Conservation (phyloP, 169 alveolate genomes). For the Neospora caninum region DNA sequence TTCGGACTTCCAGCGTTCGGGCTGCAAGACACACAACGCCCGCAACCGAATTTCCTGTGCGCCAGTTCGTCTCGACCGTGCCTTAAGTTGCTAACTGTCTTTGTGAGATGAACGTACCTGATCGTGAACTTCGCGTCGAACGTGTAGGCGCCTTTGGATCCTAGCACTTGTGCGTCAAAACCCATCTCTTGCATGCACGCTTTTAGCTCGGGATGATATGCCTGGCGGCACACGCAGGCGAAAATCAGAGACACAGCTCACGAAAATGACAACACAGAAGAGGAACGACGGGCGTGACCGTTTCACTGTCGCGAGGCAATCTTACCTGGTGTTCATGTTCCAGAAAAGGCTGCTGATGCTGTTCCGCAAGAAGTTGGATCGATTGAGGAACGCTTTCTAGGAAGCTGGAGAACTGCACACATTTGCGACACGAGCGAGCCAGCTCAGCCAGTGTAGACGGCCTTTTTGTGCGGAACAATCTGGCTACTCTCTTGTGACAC, state of each 20-base stretch:
- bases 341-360: slow-evolving; percentile 49
- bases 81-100: too few species aligned
- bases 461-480: too few species aligned
- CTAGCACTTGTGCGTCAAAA: neutral
- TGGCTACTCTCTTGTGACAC: too few species aligned
- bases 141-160: slow-evolving; percentile 38
- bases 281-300: too few species aligned
- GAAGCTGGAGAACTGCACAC: slow-evolving; percentile 28
- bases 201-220: neutral
- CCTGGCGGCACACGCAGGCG: neutral
- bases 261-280: neutral
- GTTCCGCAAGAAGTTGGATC: slow-evolving; percentile 44
- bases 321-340: slow-evolving; percentile 39
- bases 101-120: neutral
- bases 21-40: neutral
- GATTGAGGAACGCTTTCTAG: slow-evolving; percentile 33
- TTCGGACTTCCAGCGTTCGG: neutral
- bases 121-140: neutral
- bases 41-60: too few species aligned
- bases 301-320: neutral
- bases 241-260: neutral
- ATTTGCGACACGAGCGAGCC: neutral
- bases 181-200: neutral
- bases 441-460: too few species aligned
- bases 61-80: too few species aligned